Base-by-base conservation (phyloP, 345 rosid genomes). In the Camelina sativa region DNA sequence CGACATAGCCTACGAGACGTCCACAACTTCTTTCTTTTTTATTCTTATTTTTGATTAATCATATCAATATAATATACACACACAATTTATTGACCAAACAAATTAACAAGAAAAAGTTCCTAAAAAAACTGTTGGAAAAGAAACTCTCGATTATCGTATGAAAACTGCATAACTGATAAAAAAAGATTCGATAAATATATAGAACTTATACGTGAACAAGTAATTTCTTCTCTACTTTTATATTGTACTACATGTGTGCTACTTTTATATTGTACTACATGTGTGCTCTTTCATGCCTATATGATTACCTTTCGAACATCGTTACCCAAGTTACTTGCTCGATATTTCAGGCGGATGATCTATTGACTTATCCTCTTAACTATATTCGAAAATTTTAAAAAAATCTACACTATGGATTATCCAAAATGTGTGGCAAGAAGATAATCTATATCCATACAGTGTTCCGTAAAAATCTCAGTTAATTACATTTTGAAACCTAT, bases 381-480 rank as follows among this genome's bases (percentile, higher is more conserved):
- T 46, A 64, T 23, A 35, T 35, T 59, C 55, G 23, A 32, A 32
- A 5, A 5, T 0, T 5, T 32, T 5, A 3, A 3, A 25, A 25
- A 25, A 3, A 2, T 3, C 28, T 25, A 25, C 37, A 34, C 37
- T 34, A 34, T 34, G 8, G 37, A 34, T 34, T 41, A 72, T 64
- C 64, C 57, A 73, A 56, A 73, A 56, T 20, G 65, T 65, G 58
- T 46, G 65, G 71, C 12, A 73, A 55, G 30, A 43, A 62, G 52
- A 30, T 40, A 10, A 10, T 25, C 20, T 64, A 73, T 64, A 73
- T 64, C 77, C 71, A 17, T 17, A 73, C 63, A 32, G 34, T 64
- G 77, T 55, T 64, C 77, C 71, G 47, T 44, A 15, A 32, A 15
- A 44, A 5, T 20, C 47, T 64, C 47, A 38, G 7, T 6, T 9